Evolutionary conservation across 257 asterid genomes (phyloP), one percentile per base, ranked within the genome.

Genomic region (Fraxinus americana): DNA sequence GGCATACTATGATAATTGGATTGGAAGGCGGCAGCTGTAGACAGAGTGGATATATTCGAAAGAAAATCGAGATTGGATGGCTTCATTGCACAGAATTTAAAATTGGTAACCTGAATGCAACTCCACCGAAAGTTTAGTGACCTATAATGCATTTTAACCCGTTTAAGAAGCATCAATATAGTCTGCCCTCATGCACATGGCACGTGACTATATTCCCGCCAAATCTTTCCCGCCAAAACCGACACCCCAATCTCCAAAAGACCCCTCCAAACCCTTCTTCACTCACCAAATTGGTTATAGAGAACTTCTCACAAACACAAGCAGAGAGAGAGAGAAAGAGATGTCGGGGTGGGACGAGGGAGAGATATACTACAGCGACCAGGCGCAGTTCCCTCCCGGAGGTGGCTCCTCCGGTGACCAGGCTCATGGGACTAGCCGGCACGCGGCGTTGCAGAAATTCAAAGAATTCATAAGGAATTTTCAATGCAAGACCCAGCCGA

Each of bases 301-400:
- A 35, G 45, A 75, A 78, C 8, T 61, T 75, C 29, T 2, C 36
- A 8, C 65, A 19, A 43, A 30, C 59, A 39, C 78, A 21, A 63
- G 52, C n/a, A 29, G 14, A 77, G 67, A 74, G 67, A 48, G 65
- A 48, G 75, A 45, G 68, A 74, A 67, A 71, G 76, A 81, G 57
- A 90, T 94, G 97, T 93, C 99, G 16, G 99, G 99, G 3, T 95
- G 97, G 97, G 99, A 95, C 75, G 98, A 93, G 75, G 99, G 99
- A 83, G 94, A 90, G 4, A 82, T 93, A 1, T 89, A 75, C 92
- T 93, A 90, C 91, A 92, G 99, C 84, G 97, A 95, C 89, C 93
- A 95, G 78, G 94, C 99, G 23, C 99, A 93, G 84, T 95, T 89
- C 75, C 97, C 98, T 21, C 92, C 77, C 27, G 89, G 91, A 70